Conservation (phyloP, 305 asterid species). For the Solanum hybrid region DNA sequence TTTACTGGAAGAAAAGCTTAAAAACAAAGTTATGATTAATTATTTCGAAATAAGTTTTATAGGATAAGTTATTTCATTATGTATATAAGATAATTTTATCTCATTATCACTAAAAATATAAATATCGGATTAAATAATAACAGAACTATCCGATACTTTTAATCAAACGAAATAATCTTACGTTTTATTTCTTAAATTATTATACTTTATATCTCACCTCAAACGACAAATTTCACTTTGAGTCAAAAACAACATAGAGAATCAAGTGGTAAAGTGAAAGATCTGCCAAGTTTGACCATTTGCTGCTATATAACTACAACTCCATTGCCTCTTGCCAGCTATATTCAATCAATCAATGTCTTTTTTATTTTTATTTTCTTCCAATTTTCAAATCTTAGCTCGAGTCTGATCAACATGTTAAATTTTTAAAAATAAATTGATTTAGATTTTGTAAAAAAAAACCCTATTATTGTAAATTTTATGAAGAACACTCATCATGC, state of each 20-base stretch:
- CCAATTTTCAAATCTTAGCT: not conserved
- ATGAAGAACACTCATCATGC: not conserved
- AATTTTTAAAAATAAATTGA: no score
- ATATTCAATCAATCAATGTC: not conserved
- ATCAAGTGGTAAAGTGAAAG: not conserved
- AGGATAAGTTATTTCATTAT: no score
- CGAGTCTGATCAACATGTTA: not conserved
- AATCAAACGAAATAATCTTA: no score
- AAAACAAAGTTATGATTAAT: no score
- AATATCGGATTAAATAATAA: fast-evolving
- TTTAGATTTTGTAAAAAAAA: no score
- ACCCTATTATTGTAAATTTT: not conserved
- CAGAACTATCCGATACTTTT: fast-evolving
- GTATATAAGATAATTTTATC: not conserved
- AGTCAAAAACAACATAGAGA: constrained; percentile 3
- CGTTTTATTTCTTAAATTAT: no score
- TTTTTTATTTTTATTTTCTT: not conserved
- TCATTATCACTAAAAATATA: no score
- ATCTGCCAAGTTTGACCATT: constrained; percentile 16
- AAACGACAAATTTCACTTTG: not conserved
- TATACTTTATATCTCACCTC: no score
- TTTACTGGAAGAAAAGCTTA: constrained; percentile 4
- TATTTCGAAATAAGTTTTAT: no score
- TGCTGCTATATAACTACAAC: not conserved
- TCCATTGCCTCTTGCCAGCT: constrained; percentile 5